phyloP scores from a whole-genome alignment of 805 yeast genomes.

The Metschnikowia gruessii region DNA sequence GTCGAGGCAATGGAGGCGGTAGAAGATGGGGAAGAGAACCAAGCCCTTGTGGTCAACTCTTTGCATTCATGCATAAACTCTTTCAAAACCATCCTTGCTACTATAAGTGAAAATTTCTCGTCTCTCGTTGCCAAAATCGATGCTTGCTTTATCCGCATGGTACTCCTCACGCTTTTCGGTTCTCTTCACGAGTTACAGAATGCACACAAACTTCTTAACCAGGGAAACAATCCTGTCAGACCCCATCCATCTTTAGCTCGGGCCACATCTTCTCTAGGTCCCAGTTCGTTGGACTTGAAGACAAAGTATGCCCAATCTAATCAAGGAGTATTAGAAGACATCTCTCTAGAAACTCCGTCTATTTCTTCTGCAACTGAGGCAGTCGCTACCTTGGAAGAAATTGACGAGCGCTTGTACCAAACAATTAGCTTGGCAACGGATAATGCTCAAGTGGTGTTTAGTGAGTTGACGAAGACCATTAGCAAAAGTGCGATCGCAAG shows the following conservation, averaged over 20 bases:
- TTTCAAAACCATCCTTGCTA: slow-evolving; percentile 50
- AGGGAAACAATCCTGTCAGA: not conserved
- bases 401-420: slow-evolving; percentile 65
- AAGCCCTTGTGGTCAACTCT: slow-evolving; percentile 30
- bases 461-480: slow-evolving; percentile 67
- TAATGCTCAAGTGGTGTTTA: slow-evolving; percentile 74
- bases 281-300: slow-evolving; percentile 7
- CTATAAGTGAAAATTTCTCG: slow-evolving; percentile 47
- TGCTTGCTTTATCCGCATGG: slow-evolving; percentile 49
- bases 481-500: slow-evolving; percentile 58
- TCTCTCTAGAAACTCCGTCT: slow-evolving; percentile 10
- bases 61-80: slow-evolving; percentile 39
- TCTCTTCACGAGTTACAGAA: slow-evolving; percentile 65
- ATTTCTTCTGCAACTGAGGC: slow-evolving; percentile 13
- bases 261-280: slow-evolving; percentile 5
- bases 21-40: slow-evolving; percentile 33
- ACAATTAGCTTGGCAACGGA: slow-evolving; percentile 60
- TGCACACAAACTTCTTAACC: slow-evolving; percentile 49
- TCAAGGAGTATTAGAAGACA: slow-evolving; percentile 10
- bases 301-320: slow-evolving; percentile 8
- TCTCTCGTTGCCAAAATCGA: slow-evolving; percentile 56
- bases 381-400: slow-evolving; percentile 33
- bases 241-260: slow-evolving; percentile 2
- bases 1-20: slow-evolving; percentile 54
- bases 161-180: slow-evolving; percentile 42